Percentiles rank a stretch among this genome's conserved stretches.
These are phyloP conservation scores for Saccharomyces hybrid DNA, from an alignment of 1,139 yeast genomes.

Conservation along the genomic window DNA sequence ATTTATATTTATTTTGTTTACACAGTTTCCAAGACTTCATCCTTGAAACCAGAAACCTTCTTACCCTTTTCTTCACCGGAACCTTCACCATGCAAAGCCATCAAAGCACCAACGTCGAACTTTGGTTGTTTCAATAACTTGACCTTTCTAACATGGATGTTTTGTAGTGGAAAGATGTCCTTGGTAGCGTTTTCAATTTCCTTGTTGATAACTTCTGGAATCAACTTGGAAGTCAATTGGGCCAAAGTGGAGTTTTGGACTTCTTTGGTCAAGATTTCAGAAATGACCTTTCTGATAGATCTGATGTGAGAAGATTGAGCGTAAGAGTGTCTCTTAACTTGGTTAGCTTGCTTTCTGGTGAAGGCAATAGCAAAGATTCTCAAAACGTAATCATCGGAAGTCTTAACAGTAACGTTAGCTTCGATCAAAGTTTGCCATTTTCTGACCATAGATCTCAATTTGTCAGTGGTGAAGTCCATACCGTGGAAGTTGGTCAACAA, in stretches of 20 bases:
- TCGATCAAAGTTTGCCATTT: conserved; percentile 91
- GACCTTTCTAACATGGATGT: conserved; percentile 87
- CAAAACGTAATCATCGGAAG: conserved; percentile 82
- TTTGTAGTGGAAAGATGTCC: conserved; percentile 81
- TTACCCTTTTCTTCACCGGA: conserved; percentile 79
- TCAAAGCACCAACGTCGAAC: conserved; percentile 81
- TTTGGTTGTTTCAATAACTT: conserved; percentile 87
- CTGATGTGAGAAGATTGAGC: conserved; percentile 88
- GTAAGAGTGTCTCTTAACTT: conserved; percentile 83
- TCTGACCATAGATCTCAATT: conserved; percentile 83
- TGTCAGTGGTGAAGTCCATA: conserved; percentile 84
- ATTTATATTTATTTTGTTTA: conserved; percentile 33
- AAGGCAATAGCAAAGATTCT: conserved; percentile 86
- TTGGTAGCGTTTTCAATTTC: conserved; percentile 83
- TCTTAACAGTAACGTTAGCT: conserved; percentile 87
- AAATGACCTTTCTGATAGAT: conserved; percentile 65
- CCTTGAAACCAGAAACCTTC: conserved; percentile 86
- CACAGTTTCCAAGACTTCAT: conserved; percentile 79
- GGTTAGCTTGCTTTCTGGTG: conserved; percentile 87
- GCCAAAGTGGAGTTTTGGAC: conserved; percentile 78
- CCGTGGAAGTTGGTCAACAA: conserved; percentile 94
- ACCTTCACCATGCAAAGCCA: conserved; percentile 88
- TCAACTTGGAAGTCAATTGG: conserved; percentile 80
- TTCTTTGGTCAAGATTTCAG: conserved; percentile 79
- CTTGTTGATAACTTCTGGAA: conserved; percentile 86